phyloP scores from a whole-genome alignment of 202 grass and related monocot genomes.

The Bolboschoenoplectus hybrid region DNA sequence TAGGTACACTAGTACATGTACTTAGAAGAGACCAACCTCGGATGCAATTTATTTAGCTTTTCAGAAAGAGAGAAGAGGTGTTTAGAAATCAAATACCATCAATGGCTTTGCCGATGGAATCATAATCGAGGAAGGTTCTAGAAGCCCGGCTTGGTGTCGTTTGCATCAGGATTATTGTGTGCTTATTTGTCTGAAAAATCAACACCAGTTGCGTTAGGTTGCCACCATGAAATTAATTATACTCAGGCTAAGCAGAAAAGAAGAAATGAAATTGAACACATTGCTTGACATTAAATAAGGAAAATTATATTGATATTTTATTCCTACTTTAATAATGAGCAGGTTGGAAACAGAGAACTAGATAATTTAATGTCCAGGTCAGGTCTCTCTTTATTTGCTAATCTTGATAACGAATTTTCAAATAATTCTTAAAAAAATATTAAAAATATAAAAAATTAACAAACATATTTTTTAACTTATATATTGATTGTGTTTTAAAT shows the following conservation, averaged over 20 bases:
- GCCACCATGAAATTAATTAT: not conserved
- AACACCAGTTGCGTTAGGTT: constrained; percentile 8
- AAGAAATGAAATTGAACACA: not conserved
- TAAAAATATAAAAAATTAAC: too few relatives aligned
- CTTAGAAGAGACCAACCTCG: not conserved
- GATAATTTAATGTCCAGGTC: not conserved
- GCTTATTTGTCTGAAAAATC: constrained; percentile 70
- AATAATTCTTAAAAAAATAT: too few relatives aligned
- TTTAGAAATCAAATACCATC: constrained; percentile 62
- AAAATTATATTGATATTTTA: not conserved
- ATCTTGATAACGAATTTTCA: too few relatives aligned
- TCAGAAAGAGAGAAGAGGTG: constrained; percentile 2
- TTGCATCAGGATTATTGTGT: constrained; percentile 97
- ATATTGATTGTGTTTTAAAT: too few relatives aligned
- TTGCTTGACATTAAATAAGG: not conserved
- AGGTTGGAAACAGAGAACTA: not conserved
- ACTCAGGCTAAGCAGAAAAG: not conserved
- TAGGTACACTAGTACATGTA: not conserved
- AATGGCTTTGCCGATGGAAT: constrained; percentile 84
- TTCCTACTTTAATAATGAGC: not conserved
- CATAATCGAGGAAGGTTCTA: constrained; percentile 92
- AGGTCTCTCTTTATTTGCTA: not conserved
- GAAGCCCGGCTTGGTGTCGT: constrained; percentile 75
- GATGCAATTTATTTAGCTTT: constrained; percentile 4
- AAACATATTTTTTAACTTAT: too few relatives aligned